Conservation (phyloP, 1,284 basidiomycete species). For the Ustilago hordei region DNA sequence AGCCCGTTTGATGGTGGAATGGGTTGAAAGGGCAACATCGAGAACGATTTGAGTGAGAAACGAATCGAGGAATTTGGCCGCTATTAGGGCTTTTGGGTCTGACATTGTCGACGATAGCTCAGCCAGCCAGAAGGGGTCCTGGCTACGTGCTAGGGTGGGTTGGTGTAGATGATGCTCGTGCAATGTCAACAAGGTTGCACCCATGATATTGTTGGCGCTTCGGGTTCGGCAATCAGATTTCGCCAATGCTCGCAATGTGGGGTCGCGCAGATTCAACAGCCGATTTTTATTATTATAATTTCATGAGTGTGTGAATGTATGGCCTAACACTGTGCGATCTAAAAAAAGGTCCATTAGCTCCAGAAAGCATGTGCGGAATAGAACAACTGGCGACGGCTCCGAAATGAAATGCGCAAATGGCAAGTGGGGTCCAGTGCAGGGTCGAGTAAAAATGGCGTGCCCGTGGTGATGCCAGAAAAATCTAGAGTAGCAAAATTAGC, state of each 20-base stretch:
- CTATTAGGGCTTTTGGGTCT: conserved; percentile 53
- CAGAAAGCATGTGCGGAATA: conserved; percentile 42
- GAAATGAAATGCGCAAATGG: conserved; percentile 1
- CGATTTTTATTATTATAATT: neutral
- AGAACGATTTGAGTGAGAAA: conserved; percentile 60
- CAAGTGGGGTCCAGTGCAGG: conserved; percentile 24
- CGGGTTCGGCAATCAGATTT: conserved; percentile 15
- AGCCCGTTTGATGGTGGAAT: conserved; percentile 45
- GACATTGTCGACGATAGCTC: conserved; percentile 15
- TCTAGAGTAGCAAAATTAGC: neutral
- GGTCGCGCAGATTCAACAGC: conserved; percentile 28
- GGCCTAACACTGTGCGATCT: neutral
- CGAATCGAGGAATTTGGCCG: conserved; percentile 54
- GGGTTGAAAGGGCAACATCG: conserved; percentile 56
- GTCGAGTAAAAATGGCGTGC: conserved; percentile 1
- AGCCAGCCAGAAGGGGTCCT: too few species aligned
- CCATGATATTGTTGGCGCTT: neutral
- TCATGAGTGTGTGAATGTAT: neutral
- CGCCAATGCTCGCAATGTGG: conserved; percentile 33
- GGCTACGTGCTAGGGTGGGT: too few species aligned
- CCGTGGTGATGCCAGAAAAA: neutral
- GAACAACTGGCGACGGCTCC: conserved; percentile 28
- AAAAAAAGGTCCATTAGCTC: conserved; percentile 39
- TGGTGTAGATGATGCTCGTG: conserved; percentile 1
- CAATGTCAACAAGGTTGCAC: conserved; percentile 13